phyloP scores from a whole-genome alignment of 164 flowering plant genomes.

The Taxillus chinensis region DNA sequence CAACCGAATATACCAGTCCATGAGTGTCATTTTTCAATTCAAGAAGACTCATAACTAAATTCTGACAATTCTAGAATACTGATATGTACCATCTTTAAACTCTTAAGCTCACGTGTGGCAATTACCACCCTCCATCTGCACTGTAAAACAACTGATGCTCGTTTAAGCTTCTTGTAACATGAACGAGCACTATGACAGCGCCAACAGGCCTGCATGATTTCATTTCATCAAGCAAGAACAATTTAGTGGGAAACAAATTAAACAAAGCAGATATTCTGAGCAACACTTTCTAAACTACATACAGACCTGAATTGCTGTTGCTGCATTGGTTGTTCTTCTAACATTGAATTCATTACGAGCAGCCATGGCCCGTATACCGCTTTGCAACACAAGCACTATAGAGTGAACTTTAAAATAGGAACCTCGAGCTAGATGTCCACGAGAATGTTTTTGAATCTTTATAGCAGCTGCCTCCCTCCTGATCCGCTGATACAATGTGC shows the following conservation, averaged over 20 bases:
- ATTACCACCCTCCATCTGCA: constrained; percentile 56
- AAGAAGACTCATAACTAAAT: neutral
- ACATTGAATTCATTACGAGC: constrained; percentile 48
- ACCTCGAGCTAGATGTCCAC: constrained; percentile 38
- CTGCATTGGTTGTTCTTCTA: constrained; percentile 48
- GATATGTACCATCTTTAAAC: constrained; percentile 43
- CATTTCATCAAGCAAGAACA: neutral
- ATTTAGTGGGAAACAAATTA: neutral
- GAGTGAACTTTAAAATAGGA: constrained; percentile 22
- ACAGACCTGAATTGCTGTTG: constrained; percentile 59
- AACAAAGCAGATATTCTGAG: too few relatives aligned
- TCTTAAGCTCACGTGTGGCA: constrained; percentile 43
- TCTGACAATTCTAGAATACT: constrained; percentile 1
- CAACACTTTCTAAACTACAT: neutral
- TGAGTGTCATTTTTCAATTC: too few relatives aligned
- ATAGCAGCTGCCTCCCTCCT: constrained; percentile 55
- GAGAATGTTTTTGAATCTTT: constrained; percentile 56
- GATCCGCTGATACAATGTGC: constrained; percentile 35
- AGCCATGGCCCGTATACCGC: constrained; percentile 56
- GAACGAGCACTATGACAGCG: constrained; percentile 43
- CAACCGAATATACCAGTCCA: too few relatives aligned
- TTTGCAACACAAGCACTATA: constrained; percentile 54
- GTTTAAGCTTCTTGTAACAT: constrained; percentile 47
- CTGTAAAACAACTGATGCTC: constrained; percentile 48
- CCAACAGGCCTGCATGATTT: constrained; percentile 53